Evolutionary conservation across 2,329 filamentous ascomycete species (phyloP).

Genomic region (Herpotrichia juniperi): DNA sequence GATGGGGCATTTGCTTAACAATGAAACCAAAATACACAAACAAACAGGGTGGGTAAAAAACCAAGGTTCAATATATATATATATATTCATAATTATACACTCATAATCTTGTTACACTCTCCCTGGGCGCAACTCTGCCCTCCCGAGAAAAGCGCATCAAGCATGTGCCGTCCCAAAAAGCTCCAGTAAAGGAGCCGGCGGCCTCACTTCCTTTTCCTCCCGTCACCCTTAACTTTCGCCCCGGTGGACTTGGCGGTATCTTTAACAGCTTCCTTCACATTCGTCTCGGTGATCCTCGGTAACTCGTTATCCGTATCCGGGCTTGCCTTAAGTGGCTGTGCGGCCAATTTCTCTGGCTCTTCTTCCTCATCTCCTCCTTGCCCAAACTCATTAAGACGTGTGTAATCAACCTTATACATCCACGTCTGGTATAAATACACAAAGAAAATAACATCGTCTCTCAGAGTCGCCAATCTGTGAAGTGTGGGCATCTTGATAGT

Average conservation of each 20-base stretch:
- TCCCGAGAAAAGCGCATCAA: no score
- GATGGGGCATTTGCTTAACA: no score
- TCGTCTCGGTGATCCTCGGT: conserved; percentile 25
- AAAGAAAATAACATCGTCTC: conserved; percentile 98
- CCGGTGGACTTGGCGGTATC: conserved; percentile 33
- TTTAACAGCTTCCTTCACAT: conserved; percentile 22
- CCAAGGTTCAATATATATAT: no score
- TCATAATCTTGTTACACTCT: no score
- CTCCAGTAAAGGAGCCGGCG: no score
- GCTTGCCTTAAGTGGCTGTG: conserved; percentile 45
- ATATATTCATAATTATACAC: no score
- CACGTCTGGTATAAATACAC: conserved; percentile 94
- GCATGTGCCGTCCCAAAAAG: no score
- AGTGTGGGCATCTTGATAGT: conserved; percentile 99
- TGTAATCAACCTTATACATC: conserved; percentile 91
- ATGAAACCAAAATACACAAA: no score
- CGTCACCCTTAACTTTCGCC: conserved; percentile 33
- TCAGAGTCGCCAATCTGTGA: conserved; percentile 87
- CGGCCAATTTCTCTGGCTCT: conserved; percentile 57
- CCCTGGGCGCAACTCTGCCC: no score
- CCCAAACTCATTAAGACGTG: conserved; percentile 94
- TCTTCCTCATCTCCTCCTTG: conserved; percentile 91
- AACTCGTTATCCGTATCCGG: conserved; percentile 35
- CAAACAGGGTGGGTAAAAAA: no score
- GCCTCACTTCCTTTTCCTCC: conserved; percentile 9